Evolutionary conservation across 1,284 basidiomycete species (phyloP), one percentile per base, ranked within the genome.

Genomic region (Vanrija sp.): DNA sequence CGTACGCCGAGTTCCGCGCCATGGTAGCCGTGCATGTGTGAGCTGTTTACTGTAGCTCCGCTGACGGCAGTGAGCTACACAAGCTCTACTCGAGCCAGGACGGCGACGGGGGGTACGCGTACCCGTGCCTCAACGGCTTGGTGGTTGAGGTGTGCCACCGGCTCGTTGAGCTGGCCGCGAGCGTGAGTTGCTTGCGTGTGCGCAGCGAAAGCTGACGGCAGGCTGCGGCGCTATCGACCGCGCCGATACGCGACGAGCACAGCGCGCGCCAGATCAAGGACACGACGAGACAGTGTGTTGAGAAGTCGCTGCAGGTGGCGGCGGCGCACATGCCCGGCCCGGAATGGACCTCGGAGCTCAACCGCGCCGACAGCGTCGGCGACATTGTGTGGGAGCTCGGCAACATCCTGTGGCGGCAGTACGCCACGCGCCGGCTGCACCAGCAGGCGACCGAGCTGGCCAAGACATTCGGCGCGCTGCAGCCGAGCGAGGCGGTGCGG

Each of bases 391-490:
- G 69, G 69, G 28, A 55, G 4, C 53, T 74, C 47, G 67, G 61
- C 19, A 71, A 72, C 57, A 61, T 68, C 18, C 56, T 74, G 8
- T 74, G 66, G 60, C 53, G 71, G 39, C 69, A 69, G n/a, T 72
- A 68, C 52, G 65, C 69, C 2, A 60, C 68, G 69, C 63, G 72
- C 1, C 65, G 67, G 58, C 62, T 75, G 1, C 72, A 73, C 49
- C 65, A 69, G 8, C 72, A 73, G 57, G 62, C 73, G 3, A 60
- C 66, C 5, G 69, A 69, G 43, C 62, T 73, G 2, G 50, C 52
- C 2, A 63, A 65, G 51, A 61, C 65, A 14, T 58, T 75, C 18
- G 23, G 51, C 38, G 51, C 54, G 5, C 56, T 73, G 10, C 52
- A 51, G 9, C 73, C 73, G 4, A 38, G 53, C 6, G 73, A 75